Base-by-base conservation (phyloP, 768 basidiomycete genomes). In the Mycena rebaudengoi region DNA sequence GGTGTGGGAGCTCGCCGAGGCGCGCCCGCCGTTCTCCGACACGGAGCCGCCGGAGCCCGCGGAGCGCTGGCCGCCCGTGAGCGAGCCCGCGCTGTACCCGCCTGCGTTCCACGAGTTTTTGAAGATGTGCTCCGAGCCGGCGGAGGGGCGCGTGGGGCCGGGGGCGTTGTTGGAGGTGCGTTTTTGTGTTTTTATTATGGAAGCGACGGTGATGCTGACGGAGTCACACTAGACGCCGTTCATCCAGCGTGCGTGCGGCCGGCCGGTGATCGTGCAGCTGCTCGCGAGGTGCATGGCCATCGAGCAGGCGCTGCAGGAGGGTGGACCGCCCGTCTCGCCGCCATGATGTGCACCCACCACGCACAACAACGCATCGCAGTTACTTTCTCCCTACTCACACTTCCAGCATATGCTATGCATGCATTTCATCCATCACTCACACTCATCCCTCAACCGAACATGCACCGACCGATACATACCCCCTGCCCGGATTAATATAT, bases 1-100 rank as follows among this genome's bases (percentile, higher is more conserved):
- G 0, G 83, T 91, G 0, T 94, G 92, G 92, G 92, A 94, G 71
- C 83, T 91, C 76, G 90, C 90, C 1, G 85, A 94, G 71, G 85
- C 88, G 7, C 81, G 85, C 52, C 92, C 92, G 5, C 92, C 92
- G 0, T 94, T 94, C 71, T 80, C 84, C 4, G 83, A 86, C 57
- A 79, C 84, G 0, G 82, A 86, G 53, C 81, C 86, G 60, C n/a
- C n/a, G n/a, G n/a, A n/a, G n/a, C 71, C 91, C 12, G 82, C 80
- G 7, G 82, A 87, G 25, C 85, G 87, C 4, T 92, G 89, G 87
- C 92, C 92, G 7, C 77, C 86, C 20, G 71, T 94, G 33, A 73
- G 77, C 30, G 80, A 86, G 20, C 86, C 89, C 8, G 83, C 87
- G 48, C 74, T 85, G 11, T 91, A 85, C 70, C 89, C 91, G 49